A percentile compares a stretch with the other conserved stretches of the same genome.
Conservation (phyloP, 495 filamentous ascomycete species). For the Neurospora hispaniola region DNA sequence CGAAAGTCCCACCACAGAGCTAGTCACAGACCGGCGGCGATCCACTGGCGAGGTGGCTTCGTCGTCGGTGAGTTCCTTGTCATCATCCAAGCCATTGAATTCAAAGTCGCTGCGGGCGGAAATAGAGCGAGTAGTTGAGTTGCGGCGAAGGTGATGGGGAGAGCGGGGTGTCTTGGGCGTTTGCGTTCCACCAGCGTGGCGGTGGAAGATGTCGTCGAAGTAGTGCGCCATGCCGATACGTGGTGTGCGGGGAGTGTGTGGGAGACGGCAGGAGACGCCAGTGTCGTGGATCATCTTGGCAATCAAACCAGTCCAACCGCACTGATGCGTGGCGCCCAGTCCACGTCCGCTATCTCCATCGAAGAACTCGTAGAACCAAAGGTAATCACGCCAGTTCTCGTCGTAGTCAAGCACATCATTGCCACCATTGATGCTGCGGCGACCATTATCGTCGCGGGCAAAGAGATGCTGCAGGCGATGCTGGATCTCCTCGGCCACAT, state of each 20-base stretch:
- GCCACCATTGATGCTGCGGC: conserved; percentile 72
- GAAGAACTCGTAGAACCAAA: conserved; percentile 98
- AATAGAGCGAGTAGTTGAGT: conserved; percentile 78
- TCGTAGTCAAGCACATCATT: conserved; percentile 82
- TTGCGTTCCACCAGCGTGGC: conserved; percentile 26
- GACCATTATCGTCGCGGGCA: conserved; percentile 68
- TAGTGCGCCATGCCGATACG: conserved; percentile 76
- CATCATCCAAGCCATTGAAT: conserved; percentile 25
- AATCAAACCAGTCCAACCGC: conserved; percentile 94
- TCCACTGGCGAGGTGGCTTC: conserved; percentile 19
- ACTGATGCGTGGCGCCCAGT: conserved; percentile 87
- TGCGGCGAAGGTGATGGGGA: conserved; percentile 55
- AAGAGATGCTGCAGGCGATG: conserved; percentile 91
- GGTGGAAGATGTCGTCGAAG: conserved; percentile 83
- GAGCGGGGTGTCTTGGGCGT: conserved; percentile 25
- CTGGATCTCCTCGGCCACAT: conserved; percentile 94
- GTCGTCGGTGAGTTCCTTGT: conserved; percentile 20
- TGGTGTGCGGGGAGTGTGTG: conserved; percentile 85
- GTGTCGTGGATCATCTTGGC: conserved; percentile 97
- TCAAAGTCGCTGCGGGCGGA: conserved; percentile 75
- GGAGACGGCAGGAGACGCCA: conserved; percentile 82
- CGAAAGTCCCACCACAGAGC: conserved; percentile 10
- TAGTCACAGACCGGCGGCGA: conserved; percentile 19
- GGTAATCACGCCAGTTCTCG: conserved; percentile 80
- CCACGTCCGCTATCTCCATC: conserved; percentile 86